Base-by-base conservation (phyloP, 768 basidiomycete species). In the Symmetrospora coprosmae region DNA sequence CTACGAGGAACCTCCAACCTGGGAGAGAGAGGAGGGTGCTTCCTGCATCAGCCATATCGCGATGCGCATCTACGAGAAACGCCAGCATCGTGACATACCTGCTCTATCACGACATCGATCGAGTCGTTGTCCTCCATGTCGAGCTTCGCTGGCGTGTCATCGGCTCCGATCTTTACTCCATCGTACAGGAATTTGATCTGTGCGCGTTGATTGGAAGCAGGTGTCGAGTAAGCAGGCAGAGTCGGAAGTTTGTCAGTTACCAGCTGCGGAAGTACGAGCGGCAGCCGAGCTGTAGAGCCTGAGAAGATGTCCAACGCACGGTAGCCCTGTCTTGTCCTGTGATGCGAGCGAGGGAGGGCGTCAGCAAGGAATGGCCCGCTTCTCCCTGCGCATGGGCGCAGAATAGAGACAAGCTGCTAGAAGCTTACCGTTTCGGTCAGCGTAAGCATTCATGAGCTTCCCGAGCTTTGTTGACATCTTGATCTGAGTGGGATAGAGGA, bases 91-190 rank as follows among this genome's bases (percentile, higher is more conserved):
- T 11, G 21, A 51, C 50, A 19, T n/a, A 64, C 63, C 61, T 64
- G 89, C 76, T 92, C 88, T 62, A 92, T 85, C 84, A 90, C 87
- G 64, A 91, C 90, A 78, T 96, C 90, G 74, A 96, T 89, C 6
- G 87, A 82, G 71, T 96, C 90, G 43, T 72, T 72, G 27, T 76
- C 75, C 82, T 92, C 87, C 85, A 94, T 87, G 7, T 86, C 87
- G 48, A 96, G 77, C 9, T 81, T 79, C 7, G 75, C 67, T 1
- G 90, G 91, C 25, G 90, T 92, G 67, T 94, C 89, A 16, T 88
- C 85, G 43, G 90, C 88, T 62, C 77, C 77, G 78, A 94, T 87
- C 71, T 89, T 79, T 56, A 73, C 69, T 28, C 90, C 91, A 69
- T 94, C 91, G 67, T 90, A 96, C 73, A 94, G 75, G 74, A 94